These are phyloP conservation scores for Ulota crispa DNA, from an alignment of 225 moss, liverwort and hornwort species.

Conservation along the genomic window DNA sequence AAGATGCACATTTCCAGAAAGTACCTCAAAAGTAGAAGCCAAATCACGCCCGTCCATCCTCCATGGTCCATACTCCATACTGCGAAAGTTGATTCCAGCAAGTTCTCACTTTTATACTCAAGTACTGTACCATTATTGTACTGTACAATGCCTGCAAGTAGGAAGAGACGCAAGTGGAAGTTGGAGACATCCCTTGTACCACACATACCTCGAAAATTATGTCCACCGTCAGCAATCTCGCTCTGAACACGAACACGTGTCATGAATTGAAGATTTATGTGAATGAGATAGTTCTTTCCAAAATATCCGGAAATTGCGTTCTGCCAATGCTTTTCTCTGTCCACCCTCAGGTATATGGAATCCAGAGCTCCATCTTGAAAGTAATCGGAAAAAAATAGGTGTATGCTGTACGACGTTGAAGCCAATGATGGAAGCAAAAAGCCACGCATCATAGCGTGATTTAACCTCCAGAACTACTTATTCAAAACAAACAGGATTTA, in stretches of 20 bases:
- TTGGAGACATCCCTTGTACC: background rate
- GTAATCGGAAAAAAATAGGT: background rate
- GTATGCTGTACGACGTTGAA: conserved; percentile 9
- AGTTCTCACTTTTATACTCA: background rate
- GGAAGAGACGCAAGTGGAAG: conserved; percentile 8
- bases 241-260: background rate
- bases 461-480: background rate
- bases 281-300: background rate
- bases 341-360: background rate
- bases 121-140: background rate
- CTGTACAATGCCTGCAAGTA: background rate
- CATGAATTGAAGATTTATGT: background rate
- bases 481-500: conserved; percentile 4
- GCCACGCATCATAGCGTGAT: conserved; percentile 4
- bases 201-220: background rate
- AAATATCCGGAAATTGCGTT: background rate
- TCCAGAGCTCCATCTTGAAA: background rate
- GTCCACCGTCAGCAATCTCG: background rate
- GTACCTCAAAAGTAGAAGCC: conserved; percentile 10
- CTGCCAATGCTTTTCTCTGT: background rate
- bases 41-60: background rate
- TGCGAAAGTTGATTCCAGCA: background rate
- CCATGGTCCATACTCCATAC: too few species aligned
- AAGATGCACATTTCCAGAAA: background rate
- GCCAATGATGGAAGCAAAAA: background rate